Conservation (phyloP, 257 asterid species). For the Primulina tabacum region DNA sequence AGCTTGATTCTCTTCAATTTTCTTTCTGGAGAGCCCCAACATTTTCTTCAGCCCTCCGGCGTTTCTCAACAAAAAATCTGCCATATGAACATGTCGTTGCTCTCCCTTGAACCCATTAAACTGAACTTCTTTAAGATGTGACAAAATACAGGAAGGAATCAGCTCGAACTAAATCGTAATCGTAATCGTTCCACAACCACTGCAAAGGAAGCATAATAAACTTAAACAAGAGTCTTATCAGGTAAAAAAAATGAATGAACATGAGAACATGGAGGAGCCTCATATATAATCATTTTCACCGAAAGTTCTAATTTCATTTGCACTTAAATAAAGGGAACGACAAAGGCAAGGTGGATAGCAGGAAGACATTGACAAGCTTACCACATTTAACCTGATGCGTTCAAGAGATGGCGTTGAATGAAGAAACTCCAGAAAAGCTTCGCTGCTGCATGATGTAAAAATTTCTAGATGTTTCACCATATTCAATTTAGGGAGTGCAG, state of each 20-base stretch:
- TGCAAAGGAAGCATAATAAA: not conserved
- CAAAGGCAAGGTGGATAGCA: not conserved
- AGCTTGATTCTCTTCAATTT: too few species aligned
- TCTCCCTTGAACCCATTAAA: not conserved
- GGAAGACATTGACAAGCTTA: not conserved
- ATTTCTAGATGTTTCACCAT: slow-evolving; percentile 1
- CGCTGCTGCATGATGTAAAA: not conserved
- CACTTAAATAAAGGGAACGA: too few species aligned
- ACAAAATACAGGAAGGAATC: slow-evolving; percentile 6
- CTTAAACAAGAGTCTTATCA: not conserved
- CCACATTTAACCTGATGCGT: not conserved
- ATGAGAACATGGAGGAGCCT: too few species aligned
- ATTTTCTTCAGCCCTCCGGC: not conserved
- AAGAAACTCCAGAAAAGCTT: slow-evolving; percentile 1
- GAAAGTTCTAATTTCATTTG: too few species aligned
- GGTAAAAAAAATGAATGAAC: too few species aligned
- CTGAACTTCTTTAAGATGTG: slow-evolving; percentile 18
- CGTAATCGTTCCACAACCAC: not conserved
- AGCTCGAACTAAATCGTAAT: not conserved
- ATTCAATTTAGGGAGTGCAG: not conserved
- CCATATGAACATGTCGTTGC: not conserved
- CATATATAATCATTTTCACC: too few species aligned
- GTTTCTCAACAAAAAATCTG: slow-evolving; percentile 15
- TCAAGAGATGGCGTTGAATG: slow-evolving; percentile 3
- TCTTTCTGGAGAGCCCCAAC: too few species aligned